Evolutionary conservation across 2,329 filamentous ascomycete genomes (phyloP).

Genomic region (Calonectria hawksworthii): DNA sequence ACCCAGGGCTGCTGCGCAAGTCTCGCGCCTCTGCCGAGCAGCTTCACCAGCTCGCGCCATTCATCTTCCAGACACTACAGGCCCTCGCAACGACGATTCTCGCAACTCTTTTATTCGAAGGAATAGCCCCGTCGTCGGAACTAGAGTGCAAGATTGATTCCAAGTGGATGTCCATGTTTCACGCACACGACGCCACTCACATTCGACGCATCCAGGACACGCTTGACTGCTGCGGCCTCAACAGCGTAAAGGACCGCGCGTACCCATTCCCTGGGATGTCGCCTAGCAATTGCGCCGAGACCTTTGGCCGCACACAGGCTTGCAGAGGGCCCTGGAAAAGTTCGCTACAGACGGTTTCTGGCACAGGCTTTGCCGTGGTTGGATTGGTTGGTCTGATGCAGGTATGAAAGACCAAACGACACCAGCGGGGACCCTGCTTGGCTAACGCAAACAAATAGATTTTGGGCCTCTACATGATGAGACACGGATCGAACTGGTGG

Average conservation of each 20-base stretch:
- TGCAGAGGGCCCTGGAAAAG: conserved; percentile 71
- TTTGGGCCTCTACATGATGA: conserved; percentile 48
- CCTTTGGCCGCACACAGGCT: conserved; percentile 59
- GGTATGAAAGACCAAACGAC: conserved; percentile 53
- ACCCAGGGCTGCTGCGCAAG: conserved; percentile 49
- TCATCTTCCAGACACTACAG: conserved; percentile 58
- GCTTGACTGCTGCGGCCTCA: conserved; percentile 77
- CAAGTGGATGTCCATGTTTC: conserved; percentile 69
- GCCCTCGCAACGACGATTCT: conserved; percentile 58
- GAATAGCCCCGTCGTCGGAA: conserved; percentile 49
- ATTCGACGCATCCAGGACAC: conserved; percentile 75
- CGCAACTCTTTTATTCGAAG: conserved; percentile 58
- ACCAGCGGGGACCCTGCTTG: neutral
- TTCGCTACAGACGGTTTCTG: conserved; percentile 66
- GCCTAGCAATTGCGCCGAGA: conserved; percentile 58
- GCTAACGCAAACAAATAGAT: conserved; percentile 40
- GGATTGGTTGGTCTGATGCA: conserved; percentile 68
- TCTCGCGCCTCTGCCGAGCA: conserved; percentile 38
- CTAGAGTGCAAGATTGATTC: conserved; percentile 68
- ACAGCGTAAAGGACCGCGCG: conserved; percentile 68
- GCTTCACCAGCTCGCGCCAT: conserved; percentile 45
- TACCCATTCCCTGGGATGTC: conserved; percentile 68
- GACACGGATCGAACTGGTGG: conserved; percentile 49
- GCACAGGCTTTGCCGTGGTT: conserved; percentile 68
- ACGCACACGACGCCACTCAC: conserved; percentile 60